Evolutionary conservation across 2,329 filamentous ascomycete species (phyloP).

Genomic region (Microcyclospora tardicrescens): DNA sequence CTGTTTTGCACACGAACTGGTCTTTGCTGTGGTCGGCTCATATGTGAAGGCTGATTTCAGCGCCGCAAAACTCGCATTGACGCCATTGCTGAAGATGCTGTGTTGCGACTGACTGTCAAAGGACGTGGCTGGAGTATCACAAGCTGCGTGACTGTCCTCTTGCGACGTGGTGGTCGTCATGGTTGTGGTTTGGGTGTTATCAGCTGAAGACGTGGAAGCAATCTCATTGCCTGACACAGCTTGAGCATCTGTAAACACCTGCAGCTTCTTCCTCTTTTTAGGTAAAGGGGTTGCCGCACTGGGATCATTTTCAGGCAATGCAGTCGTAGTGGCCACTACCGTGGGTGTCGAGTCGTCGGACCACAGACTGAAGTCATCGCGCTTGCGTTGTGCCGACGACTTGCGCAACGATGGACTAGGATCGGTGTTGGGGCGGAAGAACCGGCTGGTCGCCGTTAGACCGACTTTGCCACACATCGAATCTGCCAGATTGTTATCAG

Average conservation of each 20-base stretch:
- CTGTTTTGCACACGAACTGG: constrained; percentile 1
- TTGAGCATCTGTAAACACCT: constrained; percentile 14
- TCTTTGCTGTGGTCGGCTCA: constrained; percentile 5
- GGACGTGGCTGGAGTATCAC: constrained; percentile 14
- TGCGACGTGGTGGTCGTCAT: background rate
- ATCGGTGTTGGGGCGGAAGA: constrained; percentile 28
- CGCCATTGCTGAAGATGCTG: constrained; percentile 14
- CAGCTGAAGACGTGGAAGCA: constrained; percentile 1
- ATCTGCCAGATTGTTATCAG: constrained; percentile 23
- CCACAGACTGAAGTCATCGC: constrained; percentile 32
- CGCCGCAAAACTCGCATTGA: constrained; percentile 11
- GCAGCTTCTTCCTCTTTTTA: constrained; percentile 18
- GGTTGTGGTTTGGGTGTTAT: background rate
- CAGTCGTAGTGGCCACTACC: constrained; percentile 25
- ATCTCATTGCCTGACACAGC: background rate
- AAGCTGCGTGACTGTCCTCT: background rate
- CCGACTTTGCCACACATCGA: constrained; percentile 13
- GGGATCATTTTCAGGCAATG: constrained; percentile 8
- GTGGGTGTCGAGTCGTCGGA: constrained; percentile 37
- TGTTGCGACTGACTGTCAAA: constrained; percentile 8
- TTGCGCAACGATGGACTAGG: constrained; percentile 29
- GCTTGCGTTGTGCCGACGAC: constrained; percentile 20
- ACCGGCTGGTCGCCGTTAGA: constrained; percentile 29
- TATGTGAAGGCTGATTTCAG: constrained; percentile 9
- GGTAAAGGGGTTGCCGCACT: constrained; percentile 9